Evolutionary conservation across 2,329 filamentous ascomycete species (phyloP), one percentile per base, ranked within the genome.

Genomic region (Emmonsiellopsis sp.): DNA sequence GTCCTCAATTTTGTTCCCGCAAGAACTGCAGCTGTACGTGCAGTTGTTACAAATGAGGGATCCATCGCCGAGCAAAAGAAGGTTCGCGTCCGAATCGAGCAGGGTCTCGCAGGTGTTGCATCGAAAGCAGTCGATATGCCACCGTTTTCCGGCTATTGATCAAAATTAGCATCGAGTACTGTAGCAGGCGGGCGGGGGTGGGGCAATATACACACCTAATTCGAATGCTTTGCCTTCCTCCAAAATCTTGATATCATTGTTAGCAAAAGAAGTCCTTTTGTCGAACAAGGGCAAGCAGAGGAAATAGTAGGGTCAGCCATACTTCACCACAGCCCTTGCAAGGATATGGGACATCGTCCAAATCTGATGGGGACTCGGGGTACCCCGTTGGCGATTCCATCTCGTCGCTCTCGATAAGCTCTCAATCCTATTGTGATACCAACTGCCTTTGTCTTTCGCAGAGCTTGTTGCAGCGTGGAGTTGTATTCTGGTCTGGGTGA

Each of bases 41-140:
- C 93, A 98, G 73, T 96, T 95, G 76, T 95, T 97, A 79, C 93
- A 98, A 63, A 98, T 97, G 61, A 98, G 83, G 15, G 92, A 97
- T 60, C 93, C 93, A 74, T 98, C 93, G 69, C 93, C 93, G 58
- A 98, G 87, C 30, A 98, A 86, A 50, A 98, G 84, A 49, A 98
- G 85, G 73, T 97, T 97, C 63, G 93, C 93, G 68, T 98, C 92
- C 57, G 93, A 97, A 75, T 98, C 93, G 73, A 98, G 89, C 54
- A 96, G 84, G 56, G 91, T 96, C 66, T 84, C 83, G 78, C 92
- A 98, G 53, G 88, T 94, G 71, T 95, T 93, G 79, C 92, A 97
- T 68, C 91, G 87, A 75, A 98, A 98, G 77, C 93, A 98, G 75
- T 96, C 88, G 66, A 98, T 88, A 78, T 98, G 93, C 93, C 92